phyloP scores from a whole-genome alignment of 2,329 filamentous ascomycete species.

The Pestalotiopsis sp. region DNA sequence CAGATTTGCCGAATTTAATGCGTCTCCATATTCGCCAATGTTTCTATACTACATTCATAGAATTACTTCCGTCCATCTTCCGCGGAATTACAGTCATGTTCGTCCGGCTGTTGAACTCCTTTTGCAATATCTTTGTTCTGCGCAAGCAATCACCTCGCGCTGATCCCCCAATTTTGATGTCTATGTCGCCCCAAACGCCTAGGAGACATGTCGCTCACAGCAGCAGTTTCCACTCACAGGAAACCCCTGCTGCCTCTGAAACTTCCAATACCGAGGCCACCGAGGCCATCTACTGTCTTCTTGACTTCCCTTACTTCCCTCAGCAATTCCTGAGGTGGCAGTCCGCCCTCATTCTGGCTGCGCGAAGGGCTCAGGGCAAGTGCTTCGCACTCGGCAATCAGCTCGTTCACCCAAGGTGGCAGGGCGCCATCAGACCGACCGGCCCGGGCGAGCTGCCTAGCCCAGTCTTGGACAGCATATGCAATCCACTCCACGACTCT shows the following conservation, averaged over 20 bases:
- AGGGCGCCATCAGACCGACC: conserved; percentile 28
- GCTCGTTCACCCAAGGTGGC: conserved; percentile 30
- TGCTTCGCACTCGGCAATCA: conserved; percentile 51
- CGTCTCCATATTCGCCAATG: neutral
- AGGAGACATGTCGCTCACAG: neutral
- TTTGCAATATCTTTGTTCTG: neutral
- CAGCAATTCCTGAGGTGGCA: conserved; percentile 44
- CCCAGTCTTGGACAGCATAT: conserved; percentile 44
- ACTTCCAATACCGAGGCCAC: conserved; percentile 35
- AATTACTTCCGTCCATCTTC: neutral
- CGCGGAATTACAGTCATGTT: neutral
- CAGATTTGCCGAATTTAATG: neutral
- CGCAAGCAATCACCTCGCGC: neutral
- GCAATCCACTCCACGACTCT: conserved; percentile 57
- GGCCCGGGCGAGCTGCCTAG: conserved; percentile 39
- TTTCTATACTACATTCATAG: conserved; percentile 8
- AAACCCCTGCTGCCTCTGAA: conserved; percentile 38
- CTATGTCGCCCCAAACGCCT: neutral
- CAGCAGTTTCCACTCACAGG: conserved; percentile 30
- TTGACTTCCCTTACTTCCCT: conserved; percentile 42
- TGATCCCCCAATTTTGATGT: neutral
- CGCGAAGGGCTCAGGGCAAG: conserved; percentile 38
- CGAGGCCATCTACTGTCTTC: conserved; percentile 44
- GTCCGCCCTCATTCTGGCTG: conserved; percentile 42
- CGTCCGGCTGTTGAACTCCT: neutral